Percentiles rank a stretch among this genome's conserved stretches.
Conservation (phyloP, 148 eudicot species). For the Vaccinium corymbosum region DNA sequence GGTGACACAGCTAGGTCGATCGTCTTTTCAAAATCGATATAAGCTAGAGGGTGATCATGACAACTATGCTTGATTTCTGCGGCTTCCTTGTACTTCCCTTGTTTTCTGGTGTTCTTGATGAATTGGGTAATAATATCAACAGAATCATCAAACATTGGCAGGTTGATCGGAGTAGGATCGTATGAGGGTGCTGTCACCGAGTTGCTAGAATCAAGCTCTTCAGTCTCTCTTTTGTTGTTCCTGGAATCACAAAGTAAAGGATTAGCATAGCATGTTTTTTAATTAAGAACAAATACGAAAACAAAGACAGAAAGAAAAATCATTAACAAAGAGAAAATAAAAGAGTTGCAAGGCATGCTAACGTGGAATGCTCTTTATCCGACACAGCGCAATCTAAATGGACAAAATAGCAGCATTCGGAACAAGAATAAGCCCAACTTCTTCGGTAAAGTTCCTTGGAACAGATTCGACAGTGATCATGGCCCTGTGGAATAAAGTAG, state of each 20-base stretch:
- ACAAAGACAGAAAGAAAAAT: background rate
- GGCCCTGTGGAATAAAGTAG: background rate
- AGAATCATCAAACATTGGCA: background rate
- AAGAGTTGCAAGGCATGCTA: too few relatives aligned
- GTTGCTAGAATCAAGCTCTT: background rate
- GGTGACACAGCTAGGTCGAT: background rate
- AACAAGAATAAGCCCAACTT: background rate
- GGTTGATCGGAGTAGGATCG: background rate
- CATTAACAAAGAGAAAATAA: too few relatives aligned
- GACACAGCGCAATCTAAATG: background rate
- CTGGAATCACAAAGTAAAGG: background rate
- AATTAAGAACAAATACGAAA: background rate
- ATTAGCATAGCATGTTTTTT: too few relatives aligned
- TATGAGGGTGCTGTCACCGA: background rate
- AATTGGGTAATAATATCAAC: background rate
- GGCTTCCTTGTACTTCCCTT: background rate
- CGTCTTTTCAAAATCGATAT: background rate
- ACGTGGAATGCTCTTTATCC: background rate
- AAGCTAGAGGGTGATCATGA: background rate
- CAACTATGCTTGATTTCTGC: background rate
- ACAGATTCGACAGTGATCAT: background rate
- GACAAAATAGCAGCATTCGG: background rate
- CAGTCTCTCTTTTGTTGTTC: background rate
- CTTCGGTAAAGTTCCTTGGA: background rate
- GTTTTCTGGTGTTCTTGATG: background rate